phyloP scores from a whole-genome alignment of 805 yeast genomes.

The Suhomyces emberorum region DNA sequence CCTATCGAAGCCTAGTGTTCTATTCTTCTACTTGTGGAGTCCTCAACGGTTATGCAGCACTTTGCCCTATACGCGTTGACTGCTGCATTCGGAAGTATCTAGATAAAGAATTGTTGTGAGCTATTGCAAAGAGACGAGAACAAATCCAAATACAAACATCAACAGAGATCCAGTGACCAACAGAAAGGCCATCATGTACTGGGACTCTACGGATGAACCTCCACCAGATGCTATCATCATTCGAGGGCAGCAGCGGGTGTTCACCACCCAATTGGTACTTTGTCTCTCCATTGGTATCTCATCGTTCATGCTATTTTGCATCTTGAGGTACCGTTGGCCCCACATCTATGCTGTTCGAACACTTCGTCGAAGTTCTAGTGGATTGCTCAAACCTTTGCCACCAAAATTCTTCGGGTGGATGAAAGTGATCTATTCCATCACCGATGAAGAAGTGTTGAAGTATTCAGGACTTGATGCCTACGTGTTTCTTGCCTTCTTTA shows the following conservation, averaged over 20 bases:
- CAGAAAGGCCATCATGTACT: slow-evolving; percentile 2
- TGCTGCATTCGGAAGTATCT: too few relatives aligned
- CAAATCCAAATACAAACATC: too few relatives aligned
- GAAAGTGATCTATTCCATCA: slow-evolving; percentile 19
- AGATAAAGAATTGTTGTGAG: too few relatives aligned
- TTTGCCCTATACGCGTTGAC: too few relatives aligned
- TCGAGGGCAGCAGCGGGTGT: slow-evolving; percentile 53
- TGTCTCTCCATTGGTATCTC: slow-evolving; percentile 46
- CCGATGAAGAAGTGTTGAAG: slow-evolving; percentile 23
- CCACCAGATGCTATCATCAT: slow-evolving; percentile 33
- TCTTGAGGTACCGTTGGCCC: slow-evolving; percentile 52
- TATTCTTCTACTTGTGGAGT: too few relatives aligned
- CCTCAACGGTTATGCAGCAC: too few relatives aligned
- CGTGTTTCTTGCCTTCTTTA: slow-evolving; percentile 40
- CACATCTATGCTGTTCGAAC: slow-evolving; percentile 56
- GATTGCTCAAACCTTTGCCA: slow-evolving; percentile 42
- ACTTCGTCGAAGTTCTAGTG: slow-evolving; percentile 38
- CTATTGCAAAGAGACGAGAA: too few relatives aligned
- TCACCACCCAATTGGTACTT: slow-evolving; percentile 50
- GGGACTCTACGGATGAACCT: slow-evolving; percentile 4
- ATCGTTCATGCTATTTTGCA: slow-evolving; percentile 48
- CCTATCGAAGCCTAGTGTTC: too few relatives aligned
- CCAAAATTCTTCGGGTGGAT: slow-evolving; percentile 25
- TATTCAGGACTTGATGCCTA: slow-evolving; percentile 27
- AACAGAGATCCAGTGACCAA: too few relatives aligned